Conservation (phyloP, 2,329 filamentous ascomycete species). For the Stachybotrys elegans region DNA sequence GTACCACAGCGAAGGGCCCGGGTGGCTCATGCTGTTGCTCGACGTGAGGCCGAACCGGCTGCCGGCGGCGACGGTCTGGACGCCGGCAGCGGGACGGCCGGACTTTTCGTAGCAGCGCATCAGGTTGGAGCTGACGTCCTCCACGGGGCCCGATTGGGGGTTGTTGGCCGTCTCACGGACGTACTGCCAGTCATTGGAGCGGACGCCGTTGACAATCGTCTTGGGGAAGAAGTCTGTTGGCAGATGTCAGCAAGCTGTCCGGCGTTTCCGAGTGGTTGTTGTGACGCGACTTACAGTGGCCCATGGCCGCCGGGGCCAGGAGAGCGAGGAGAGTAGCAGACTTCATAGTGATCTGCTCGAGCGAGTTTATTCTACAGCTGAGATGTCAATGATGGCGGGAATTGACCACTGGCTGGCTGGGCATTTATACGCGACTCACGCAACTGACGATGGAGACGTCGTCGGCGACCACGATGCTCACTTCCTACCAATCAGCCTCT, state of each 20-base stretch:
- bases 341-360: conserved; percentile 2
- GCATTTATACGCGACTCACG: too few species aligned
- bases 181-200: conserved; percentile 20
- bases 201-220: conserved; percentile 7
- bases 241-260: not conserved
- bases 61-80: conserved; percentile 29
- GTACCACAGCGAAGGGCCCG: conserved; percentile 31
- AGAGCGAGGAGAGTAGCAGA: not conserved
- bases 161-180: conserved; percentile 29
- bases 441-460: too few species aligned
- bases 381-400: too few species aligned
- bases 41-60: conserved; percentile 32
- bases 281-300: not conserved
- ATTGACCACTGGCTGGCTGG: too few species aligned
- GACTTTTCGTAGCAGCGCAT: conserved; percentile 27
- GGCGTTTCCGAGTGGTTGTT: not conserved
- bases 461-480: too few species aligned
- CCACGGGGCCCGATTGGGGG: conserved; percentile 23
- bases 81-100: conserved; percentile 15
- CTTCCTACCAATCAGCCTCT: too few species aligned
- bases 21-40: conserved; percentile 30
- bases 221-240: conserved; percentile 9
- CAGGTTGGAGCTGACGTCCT: conserved; percentile 22
- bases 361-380: too few species aligned
- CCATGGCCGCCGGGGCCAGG: not conserved